phyloP scores from a whole-genome alignment of 768 basidiomycete species.

The Kwoniella dendrophila region DNA sequence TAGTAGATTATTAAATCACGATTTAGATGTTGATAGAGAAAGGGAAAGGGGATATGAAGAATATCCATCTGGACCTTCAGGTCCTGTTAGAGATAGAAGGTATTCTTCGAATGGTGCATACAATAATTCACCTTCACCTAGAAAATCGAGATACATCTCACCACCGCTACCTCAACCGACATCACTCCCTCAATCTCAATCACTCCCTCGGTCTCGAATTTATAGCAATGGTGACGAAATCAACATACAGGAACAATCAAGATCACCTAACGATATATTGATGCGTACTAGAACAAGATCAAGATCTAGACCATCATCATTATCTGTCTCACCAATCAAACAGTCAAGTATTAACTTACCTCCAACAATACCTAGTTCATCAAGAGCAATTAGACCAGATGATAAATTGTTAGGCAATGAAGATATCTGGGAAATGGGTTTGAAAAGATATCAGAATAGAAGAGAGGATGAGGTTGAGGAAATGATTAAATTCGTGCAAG shows the following conservation, averaged over 20 bases:
- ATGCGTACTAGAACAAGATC: too few relatives aligned
- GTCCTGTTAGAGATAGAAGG: neutral
- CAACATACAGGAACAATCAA: too few relatives aligned
- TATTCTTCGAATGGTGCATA: neutral
- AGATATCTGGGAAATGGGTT: constrained; percentile 39
- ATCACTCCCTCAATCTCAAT: neutral
- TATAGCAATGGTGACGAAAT: too few relatives aligned
- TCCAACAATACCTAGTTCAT: neutral
- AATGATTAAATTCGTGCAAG: constrained; percentile 20
- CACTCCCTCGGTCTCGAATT: neutral
- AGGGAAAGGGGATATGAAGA: neutral
- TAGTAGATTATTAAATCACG: neutral
- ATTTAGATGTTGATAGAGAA: neutral
- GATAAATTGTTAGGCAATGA: constrained; percentile 36
- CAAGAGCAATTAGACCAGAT: constrained; percentile 22
- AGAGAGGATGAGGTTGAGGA: constrained; percentile 40
- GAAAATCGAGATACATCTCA: constrained; percentile 8
- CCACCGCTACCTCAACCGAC: neutral
- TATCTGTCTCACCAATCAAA: constrained; percentile 7
- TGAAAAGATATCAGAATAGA: constrained; percentile 37
- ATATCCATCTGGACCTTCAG: neutral
- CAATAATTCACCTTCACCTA: constrained; percentile 6
- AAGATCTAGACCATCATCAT: too few relatives aligned
- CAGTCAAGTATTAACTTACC: neutral
- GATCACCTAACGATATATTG: too few relatives aligned